Evolutionary conservation across 768 basidiomycete genomes (phyloP).

Genomic region (Amanita thiersii): DNA sequence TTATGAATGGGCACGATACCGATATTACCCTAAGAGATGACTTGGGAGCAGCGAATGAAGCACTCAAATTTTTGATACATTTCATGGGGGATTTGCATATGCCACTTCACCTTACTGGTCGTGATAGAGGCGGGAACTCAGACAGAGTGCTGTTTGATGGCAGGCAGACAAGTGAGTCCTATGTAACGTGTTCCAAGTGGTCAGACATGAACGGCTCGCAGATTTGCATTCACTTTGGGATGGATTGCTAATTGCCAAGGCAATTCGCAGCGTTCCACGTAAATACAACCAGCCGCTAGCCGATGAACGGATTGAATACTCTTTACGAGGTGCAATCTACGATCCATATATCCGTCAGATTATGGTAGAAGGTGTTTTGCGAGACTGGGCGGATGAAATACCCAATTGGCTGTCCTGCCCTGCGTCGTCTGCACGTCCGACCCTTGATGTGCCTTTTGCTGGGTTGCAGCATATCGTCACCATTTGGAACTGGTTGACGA

Average conservation of each 20-base stretch:
- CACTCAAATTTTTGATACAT: slow-evolving; percentile 89
- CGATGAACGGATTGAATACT: slow-evolving; percentile 51
- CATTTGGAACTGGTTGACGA: slow-evolving; percentile 13
- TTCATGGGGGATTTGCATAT: slow-evolving; percentile 91
- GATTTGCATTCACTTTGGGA: slow-evolving; percentile 93
- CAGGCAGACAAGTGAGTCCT: slow-evolving; percentile 54
- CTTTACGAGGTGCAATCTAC: slow-evolving; percentile 75
- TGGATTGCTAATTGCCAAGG: slow-evolving; percentile 69
- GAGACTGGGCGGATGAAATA: slow-evolving; percentile 56
- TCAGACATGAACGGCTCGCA: slow-evolving; percentile 9
- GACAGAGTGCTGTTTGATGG: slow-evolving; percentile 69
- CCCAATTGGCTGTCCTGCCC: slow-evolving; percentile 67
- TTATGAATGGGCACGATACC: slow-evolving; percentile 24
- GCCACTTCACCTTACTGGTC: slow-evolving; percentile 86
- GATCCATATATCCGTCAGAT: slow-evolving; percentile 83
- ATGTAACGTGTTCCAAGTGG: neutral
- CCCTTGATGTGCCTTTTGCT: slow-evolving; percentile 4
- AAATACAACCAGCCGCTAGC: slow-evolving; percentile 80
- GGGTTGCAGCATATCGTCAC: slow-evolving; percentile 23
- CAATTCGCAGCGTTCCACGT: slow-evolving; percentile 56
- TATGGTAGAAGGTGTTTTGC: slow-evolving; percentile 75
- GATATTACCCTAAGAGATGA: slow-evolving; percentile 15
- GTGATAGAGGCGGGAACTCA: slow-evolving; percentile 84
- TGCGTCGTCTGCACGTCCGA: slow-evolving; percentile 3
- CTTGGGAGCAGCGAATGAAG: slow-evolving; percentile 49